A percentile compares a stretch with the other conserved stretches of the same genome.
Conservation (phyloP, 192 early-diverging fungal species). For the Coemansia sp. region DNA sequence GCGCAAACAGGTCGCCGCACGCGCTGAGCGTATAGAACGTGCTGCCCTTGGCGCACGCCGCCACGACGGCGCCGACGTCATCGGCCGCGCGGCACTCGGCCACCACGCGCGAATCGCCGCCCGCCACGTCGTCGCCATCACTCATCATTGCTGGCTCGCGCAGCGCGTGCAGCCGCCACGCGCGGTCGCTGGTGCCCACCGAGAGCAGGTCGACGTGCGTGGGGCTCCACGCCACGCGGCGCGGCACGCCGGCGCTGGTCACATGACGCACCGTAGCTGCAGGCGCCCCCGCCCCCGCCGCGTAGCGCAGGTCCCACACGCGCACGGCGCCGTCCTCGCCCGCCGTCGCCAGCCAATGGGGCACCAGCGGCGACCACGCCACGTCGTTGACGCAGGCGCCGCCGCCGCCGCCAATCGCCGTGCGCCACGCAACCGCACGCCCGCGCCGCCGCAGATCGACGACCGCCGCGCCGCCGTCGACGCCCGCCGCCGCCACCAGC, state of each 20-base stretch:
- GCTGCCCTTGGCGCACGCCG: conserved; percentile 28
- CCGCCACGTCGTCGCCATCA: not conserved
- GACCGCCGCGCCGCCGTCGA: conserved; percentile 41
- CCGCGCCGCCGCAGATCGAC: conserved; percentile 57
- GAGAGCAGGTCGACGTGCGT: conserved; percentile 67
- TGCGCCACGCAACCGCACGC: conserved; percentile 60
- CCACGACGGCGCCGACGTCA: conserved; percentile 45
- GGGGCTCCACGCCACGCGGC: conserved; percentile 66
- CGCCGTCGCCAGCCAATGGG: conserved; percentile 73
- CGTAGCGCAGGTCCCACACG: conserved; percentile 74
- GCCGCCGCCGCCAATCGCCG: not conserved
- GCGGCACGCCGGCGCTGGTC: conserved; percentile 28
- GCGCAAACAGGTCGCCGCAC: conserved; percentile 52
- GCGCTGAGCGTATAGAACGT: conserved; percentile 48
- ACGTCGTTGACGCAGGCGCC: conserved; percentile 55
- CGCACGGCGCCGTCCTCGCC: conserved; percentile 64
- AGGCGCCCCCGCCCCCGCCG: conserved; percentile 30
- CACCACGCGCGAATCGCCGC: conserved; percentile 8
- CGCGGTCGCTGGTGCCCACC: conserved; percentile 61
- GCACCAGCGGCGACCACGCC: conserved; percentile 74
- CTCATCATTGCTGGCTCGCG: conserved; percentile 7
- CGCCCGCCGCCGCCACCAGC: conserved; percentile 37
- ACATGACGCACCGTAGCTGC: conserved; percentile 29
- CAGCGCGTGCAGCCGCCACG: conserved; percentile 62
- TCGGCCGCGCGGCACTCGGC: conserved; percentile 41